Evolutionary conservation across 164 flowering plant genomes (phyloP).

Genomic region (Magnolia changhungtana): DNA sequence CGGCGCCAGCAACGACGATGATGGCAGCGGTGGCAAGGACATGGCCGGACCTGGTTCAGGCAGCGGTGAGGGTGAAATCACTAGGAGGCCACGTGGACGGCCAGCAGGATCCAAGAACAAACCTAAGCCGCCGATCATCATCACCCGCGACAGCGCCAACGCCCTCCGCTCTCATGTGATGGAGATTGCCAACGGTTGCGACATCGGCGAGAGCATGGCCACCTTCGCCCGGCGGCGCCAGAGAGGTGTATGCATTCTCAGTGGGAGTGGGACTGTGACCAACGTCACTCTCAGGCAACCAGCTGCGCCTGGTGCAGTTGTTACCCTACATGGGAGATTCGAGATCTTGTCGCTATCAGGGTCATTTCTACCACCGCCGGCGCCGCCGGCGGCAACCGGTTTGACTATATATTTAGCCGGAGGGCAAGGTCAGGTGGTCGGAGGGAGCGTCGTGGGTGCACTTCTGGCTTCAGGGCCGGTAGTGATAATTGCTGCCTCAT

Average conservation of each 20-base stretch:
- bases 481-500: constrained; percentile 87
- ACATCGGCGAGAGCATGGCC: constrained; percentile 63
- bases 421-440: constrained; percentile 89
- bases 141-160: constrained; percentile 84
- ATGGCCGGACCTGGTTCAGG: constrained; percentile 12
- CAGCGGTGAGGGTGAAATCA: constrained; percentile 46
- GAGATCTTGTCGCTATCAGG: constrained; percentile 86
- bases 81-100: constrained; percentile 69
- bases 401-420: constrained; percentile 79
- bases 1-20: constrained; percentile 1
- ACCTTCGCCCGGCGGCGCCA: constrained; percentile 69
- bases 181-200: constrained; percentile 75
- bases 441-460: constrained; percentile 79
- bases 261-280: constrained; percentile 75
- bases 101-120: constrained; percentile 93
- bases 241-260: constrained; percentile 77
- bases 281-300: constrained; percentile 83
- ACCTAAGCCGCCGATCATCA: constrained; percentile 89
- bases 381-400: constrained; percentile 82
- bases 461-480: constrained; percentile 85
- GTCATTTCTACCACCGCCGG: constrained; percentile 88
- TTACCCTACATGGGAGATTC: constrained; percentile 76
- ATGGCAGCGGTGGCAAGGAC: constrained; percentile 9
- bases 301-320: constrained; percentile 57
- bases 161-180: constrained; percentile 87